A percentile compares a stretch with the other conserved stretches of the same genome.
These are phyloP conservation scores for Microsporum canis DNA, from an alignment of 2,329 filamentous ascomycete genomes.

Conservation along the genomic window DNA sequence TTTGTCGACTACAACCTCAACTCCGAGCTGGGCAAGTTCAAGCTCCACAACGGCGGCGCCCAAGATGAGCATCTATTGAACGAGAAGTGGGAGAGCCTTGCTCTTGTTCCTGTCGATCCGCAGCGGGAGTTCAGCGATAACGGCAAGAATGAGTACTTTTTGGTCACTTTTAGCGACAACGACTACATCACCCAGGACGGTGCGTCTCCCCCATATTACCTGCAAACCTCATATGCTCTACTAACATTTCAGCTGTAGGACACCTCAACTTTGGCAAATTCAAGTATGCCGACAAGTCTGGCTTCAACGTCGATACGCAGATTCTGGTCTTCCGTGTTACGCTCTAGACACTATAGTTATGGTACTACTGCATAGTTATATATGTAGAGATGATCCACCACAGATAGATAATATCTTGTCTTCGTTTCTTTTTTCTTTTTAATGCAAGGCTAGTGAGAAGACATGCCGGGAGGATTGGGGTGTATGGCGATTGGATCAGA, in stretches of 20 bases:
- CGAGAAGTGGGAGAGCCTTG: conserved; percentile 66
- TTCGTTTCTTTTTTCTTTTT: too few species aligned
- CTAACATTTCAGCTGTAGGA: conserved; percentile 24
- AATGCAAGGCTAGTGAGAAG: too few species aligned
- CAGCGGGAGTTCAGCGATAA: conserved; percentile 2
- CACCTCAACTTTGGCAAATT: conserved; percentile 48
- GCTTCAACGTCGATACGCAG: conserved; percentile 51
- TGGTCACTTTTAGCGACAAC: conserved; percentile 59
- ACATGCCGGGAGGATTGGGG: too few species aligned
- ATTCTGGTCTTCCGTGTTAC: conserved; percentile 44
- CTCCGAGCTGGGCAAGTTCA: conserved; percentile 52
- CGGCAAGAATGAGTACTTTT: conserved; percentile 50
- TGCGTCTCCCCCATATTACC: conserved; percentile 17
- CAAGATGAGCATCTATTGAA: conserved; percentile 52
- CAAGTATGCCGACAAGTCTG: conserved; percentile 46
- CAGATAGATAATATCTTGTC: too few species aligned
- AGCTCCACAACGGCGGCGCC: conserved; percentile 55
- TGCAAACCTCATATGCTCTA: not conserved
- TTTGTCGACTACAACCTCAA: conserved; percentile 61
- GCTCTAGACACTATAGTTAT: not conserved
- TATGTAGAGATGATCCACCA: not conserved
- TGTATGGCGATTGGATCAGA: too few species aligned
- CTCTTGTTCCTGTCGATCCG: conserved; percentile 45
- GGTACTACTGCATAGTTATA: not conserved
- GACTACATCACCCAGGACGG: conserved; percentile 65